Evolutionary conservation across 2,329 filamentous ascomycete species (phyloP), one percentile per base, ranked within the genome.

Genomic region (Talaromyces sp.): DNA sequence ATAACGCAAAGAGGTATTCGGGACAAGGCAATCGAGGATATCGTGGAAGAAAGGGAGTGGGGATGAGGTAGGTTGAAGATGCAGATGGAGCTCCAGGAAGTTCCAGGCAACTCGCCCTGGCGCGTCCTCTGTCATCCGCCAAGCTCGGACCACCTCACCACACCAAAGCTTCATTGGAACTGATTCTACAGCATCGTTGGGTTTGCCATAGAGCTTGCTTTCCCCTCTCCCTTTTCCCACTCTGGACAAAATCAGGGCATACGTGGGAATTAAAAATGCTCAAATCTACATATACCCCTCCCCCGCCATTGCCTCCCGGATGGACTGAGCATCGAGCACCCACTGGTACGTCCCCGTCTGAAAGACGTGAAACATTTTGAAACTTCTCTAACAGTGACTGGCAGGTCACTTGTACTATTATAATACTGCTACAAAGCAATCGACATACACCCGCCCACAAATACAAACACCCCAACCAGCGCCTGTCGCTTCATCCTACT

Each of bases 261-360:
- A 3, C 7, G 17, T 14, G 9, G 14, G 33, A 27, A 9, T 36
- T 37, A 65, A n/a, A 37, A 41, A 91, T 91, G 88, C 77, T 93
- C 44, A 91, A 86, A 68, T 90, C 88, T 17, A 92, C 89, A n/a
- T 86, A 92, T 72, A 85, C 83, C 55, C 80, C 85, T 19, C 80
- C 82, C 9, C 79, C 83, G 41, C 84, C 89, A 32, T 79, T 97
- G 1, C 87, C 86, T 24, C 80, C 86, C 39, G 91, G 90, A 58
- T 97, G 92, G 92, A 90, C 89, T n/a, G 90, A 96, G 72, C 91
- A 97, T 75, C 92, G 87, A 74, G 91, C 92, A 47, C 92, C 91
- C 5, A 87, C 88, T 46, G 85, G 85, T 68, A 55, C 57, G 40
- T 44, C 51, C 45, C 32, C 43, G n/a, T 9, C 17, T 22, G 13